Conservation (phyloP, 164 flowering plant species). For the Vitis rupestris region DNA sequence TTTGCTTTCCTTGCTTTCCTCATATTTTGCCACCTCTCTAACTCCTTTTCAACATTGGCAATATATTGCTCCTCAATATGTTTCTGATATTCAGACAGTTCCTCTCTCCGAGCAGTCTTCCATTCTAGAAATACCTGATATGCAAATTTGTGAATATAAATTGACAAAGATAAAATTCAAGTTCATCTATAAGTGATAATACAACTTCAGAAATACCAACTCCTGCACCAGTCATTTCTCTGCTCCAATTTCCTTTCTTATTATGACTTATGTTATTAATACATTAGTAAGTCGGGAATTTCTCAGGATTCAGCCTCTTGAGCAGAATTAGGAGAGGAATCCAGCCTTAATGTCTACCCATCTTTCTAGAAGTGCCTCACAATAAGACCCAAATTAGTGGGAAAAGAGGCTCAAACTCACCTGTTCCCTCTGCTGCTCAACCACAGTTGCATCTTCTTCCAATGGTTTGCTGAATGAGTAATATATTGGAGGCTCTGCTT, state of each 20-base stretch:
- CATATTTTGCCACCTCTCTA: slow-evolving; percentile 86
- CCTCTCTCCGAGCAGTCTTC: slow-evolving; percentile 84
- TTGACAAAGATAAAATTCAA: no score
- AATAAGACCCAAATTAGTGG: background rate
- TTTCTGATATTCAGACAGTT: slow-evolving; percentile 80
- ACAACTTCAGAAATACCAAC: no score
- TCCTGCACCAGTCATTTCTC: no score
- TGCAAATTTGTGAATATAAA: background rate
- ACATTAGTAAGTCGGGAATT: no score
- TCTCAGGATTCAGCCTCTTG: no score
- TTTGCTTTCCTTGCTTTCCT: slow-evolving; percentile 62
- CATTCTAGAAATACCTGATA: slow-evolving; percentile 73
- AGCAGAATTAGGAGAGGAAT: no score
- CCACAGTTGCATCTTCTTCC: slow-evolving; percentile 55
- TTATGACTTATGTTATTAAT: no score
- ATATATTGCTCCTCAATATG: slow-evolving; percentile 67
- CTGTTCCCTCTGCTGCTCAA: slow-evolving; percentile 70
- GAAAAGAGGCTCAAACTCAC: slow-evolving; percentile 27
- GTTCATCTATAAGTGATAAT: no score
- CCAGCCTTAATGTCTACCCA: no score
- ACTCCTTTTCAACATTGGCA: slow-evolving; percentile 75
- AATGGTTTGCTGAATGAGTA: slow-evolving; percentile 72
- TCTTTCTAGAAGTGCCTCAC: no score
- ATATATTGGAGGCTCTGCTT: slow-evolving; percentile 83
- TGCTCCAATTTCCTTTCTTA: no score